These are phyloP conservation scores for Domatiomyces catenatus DNA, from an alignment of 2,329 filamentous ascomycete genomes.

Conservation along the genomic window DNA sequence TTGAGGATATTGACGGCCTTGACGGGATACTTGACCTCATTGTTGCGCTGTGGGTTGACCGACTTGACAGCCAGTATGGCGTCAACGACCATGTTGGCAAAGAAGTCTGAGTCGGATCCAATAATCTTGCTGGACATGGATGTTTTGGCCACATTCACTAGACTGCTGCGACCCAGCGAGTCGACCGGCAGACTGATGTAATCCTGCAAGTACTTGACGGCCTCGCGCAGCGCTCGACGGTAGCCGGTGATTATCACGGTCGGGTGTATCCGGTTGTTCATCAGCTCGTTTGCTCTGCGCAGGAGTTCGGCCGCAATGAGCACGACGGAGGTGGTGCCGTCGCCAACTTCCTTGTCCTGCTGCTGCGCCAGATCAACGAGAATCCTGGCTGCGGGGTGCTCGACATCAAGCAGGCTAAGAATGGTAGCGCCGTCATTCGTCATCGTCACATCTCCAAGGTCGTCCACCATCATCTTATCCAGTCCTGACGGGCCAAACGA, in stretches of 20 bases:
- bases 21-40: constrained; percentile 86
- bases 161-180: constrained; percentile 71
- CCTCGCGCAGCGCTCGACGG: constrained; percentile 83
- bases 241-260: constrained; percentile 99
- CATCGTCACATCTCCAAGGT: constrained; percentile 97
- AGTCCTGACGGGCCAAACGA: constrained; percentile 94
- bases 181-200: constrained; percentile 96
- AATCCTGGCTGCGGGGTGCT: constrained; percentile 96
- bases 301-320: constrained; percentile 93
- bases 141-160: constrained; percentile 91
- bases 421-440: constrained; percentile 98
- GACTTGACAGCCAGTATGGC: constrained; percentile 90
- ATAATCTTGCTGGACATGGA: constrained; percentile 99
- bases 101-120: constrained; percentile 88
- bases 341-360: constrained; percentile 97
- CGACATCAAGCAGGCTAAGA: constrained; percentile 83
- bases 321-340: constrained; percentile 95
- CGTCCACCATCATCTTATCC: constrained; percentile 99
- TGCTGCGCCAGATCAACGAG: constrained; percentile 94
- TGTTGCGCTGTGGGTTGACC: constrained; percentile 60
- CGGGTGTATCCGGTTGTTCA: constrained; percentile 99
- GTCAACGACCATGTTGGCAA: constrained; percentile 92
- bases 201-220: constrained; percentile 97
- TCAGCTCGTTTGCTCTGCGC: constrained; percentile 85
- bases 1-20: constrained; percentile 99